Conservation (phyloP, 177 flowering plant species). For the Tripterygium wilfordii region DNA sequence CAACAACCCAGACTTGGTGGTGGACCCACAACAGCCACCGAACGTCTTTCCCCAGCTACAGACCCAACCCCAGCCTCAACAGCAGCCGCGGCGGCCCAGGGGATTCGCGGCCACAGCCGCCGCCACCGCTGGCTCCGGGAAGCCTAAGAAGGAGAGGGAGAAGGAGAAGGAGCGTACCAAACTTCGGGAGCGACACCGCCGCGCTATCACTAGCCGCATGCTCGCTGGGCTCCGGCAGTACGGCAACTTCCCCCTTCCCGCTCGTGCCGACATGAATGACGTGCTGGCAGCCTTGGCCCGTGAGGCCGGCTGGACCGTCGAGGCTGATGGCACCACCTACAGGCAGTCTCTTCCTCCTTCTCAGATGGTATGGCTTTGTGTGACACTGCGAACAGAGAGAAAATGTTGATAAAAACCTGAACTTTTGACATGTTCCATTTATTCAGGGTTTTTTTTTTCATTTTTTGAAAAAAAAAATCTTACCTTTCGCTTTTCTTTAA, state of each 20-base stretch:
- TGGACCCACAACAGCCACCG: constrained; percentile 5
- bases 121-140: constrained; percentile 19
- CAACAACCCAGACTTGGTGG: constrained; percentile 24
- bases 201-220: constrained; percentile 85
- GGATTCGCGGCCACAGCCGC: constrained; percentile 61
- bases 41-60: constrained; percentile 2
- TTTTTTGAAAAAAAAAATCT: too few species aligned
- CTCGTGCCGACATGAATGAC: constrained; percentile 89
- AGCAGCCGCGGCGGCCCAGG: constrained; percentile 60
- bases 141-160: constrained; percentile 70
- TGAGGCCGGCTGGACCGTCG: constrained; percentile 90
- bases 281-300: constrained; percentile 87
- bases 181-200: constrained; percentile 76
- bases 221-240: constrained; percentile 80
- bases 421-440: constrained; percentile 24
- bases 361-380: too few species aligned
- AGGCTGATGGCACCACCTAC: constrained; percentile 75
- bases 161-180: constrained; percentile 84
- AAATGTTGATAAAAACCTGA: too few species aligned
- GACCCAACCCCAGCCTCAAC: constrained; percentile 14
- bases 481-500: too few species aligned
- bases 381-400: too few species aligned
- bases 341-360: constrained; percentile 44
- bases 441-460: background rate
- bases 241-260: constrained; percentile 83